These are phyloP conservation scores for Fusarium sp. DNA, from an alignment of 2,329 filamentous ascomycete species.

Conservation along the genomic window DNA sequence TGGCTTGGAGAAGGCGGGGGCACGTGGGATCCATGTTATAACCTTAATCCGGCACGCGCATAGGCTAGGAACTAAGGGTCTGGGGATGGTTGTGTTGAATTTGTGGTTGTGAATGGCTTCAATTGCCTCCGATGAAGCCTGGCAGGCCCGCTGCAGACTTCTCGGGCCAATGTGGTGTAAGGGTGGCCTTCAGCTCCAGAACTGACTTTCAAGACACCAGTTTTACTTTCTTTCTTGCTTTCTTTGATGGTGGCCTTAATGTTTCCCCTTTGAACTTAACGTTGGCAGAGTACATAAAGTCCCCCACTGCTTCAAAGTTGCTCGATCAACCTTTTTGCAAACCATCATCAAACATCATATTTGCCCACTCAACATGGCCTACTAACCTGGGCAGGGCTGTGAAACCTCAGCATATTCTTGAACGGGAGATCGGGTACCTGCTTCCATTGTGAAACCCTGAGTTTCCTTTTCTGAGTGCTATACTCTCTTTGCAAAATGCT, in stretches of 20 bases:
- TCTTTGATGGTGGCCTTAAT: not conserved
- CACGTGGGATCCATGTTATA: not conserved
- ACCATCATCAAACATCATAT: not conserved
- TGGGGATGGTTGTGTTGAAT: not conserved
- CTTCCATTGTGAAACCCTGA: not conserved
- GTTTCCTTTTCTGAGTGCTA: not conserved
- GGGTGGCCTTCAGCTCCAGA: not conserved
- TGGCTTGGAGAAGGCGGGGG: not conserved
- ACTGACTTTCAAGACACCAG: not conserved
- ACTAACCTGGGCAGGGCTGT: not conserved
- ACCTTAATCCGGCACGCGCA: constrained; percentile 3
- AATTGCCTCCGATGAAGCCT: not conserved
- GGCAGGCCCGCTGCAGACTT: not conserved
- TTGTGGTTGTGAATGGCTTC: not conserved
- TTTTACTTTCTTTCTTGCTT: not conserved
- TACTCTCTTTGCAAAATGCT: constrained; percentile 34
- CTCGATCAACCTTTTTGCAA: not conserved
- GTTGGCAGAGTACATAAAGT: not conserved
- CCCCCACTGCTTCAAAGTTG: not conserved
- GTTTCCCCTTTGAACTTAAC: not conserved
- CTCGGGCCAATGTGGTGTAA: not conserved
- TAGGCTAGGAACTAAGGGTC: not conserved
- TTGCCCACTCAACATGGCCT: not conserved
- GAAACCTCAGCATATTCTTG: not conserved
- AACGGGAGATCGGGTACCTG: not conserved